Evolutionary conservation across 768 basidiomycete species (phyloP).

Genomic region (Peribolospora baueri): DNA sequence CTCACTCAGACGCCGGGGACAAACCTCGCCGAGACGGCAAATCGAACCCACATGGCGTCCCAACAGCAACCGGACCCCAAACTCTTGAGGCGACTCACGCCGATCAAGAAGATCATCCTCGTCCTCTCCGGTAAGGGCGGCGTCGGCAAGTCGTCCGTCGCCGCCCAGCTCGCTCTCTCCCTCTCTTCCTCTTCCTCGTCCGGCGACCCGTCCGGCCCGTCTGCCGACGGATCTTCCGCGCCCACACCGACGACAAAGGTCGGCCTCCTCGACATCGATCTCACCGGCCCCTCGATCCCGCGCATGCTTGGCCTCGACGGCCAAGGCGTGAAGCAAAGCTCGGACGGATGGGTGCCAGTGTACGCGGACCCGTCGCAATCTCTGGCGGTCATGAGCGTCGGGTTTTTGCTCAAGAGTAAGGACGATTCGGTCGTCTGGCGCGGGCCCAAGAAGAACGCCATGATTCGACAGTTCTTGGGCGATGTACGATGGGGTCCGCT

Average conservation of each 20-base stretch:
- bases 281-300: slow-evolving; percentile 83
- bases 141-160: slow-evolving; percentile 93
- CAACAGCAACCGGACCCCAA: too few species aligned
- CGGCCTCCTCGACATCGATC: slow-evolving; percentile 79
- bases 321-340: slow-evolving; percentile 64
- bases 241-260: slow-evolving; percentile 43
- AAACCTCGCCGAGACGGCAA: too few species aligned
- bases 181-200: slow-evolving; percentile 22
- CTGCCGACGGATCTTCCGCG: slow-evolving; percentile 18
- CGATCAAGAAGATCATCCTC: slow-evolving; percentile 64
- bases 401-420: slow-evolving; percentile 69
- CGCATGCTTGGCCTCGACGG: slow-evolving; percentile 82
- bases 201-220: too few species aligned
- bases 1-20: too few species aligned
- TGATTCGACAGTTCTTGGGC: slow-evolving; percentile 84
- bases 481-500: slow-evolving; percentile 89
- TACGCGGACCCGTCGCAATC: slow-evolving; percentile 60
- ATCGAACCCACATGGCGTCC: too few species aligned
- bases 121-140: slow-evolving; percentile 90
- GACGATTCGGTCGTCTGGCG: slow-evolving; percentile 92
- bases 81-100: slow-evolving; percentile 28
- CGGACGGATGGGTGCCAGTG: slow-evolving; percentile 92
- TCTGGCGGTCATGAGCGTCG: slow-evolving; percentile 87
- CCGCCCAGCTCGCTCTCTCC: slow-evolving; percentile 70
- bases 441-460: slow-evolving; percentile 94